Percentiles rank a stretch among this genome's conserved stretches.
Evolutionary conservation across 768 basidiomycete genomes (phyloP).

Genomic region (Thelephora ganbajun): DNA sequence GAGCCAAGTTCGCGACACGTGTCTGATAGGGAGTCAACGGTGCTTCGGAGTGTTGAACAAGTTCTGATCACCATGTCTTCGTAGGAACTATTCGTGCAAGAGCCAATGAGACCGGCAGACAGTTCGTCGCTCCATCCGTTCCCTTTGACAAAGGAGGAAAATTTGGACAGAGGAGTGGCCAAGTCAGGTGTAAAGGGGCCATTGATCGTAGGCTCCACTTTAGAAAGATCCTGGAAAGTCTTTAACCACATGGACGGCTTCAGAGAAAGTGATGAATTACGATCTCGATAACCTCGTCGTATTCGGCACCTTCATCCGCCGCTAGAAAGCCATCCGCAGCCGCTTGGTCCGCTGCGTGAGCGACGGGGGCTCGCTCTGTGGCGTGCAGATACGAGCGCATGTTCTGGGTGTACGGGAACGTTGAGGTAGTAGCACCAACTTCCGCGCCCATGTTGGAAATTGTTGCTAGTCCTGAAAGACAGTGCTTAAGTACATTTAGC

Average conservation of each 20-base stretch:
- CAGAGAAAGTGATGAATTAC: constrained; percentile 29
- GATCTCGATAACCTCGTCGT: constrained; percentile 90
- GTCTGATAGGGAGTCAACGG: constrained; percentile 35
- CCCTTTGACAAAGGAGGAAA: constrained; percentile 62
- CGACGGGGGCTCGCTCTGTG: constrained; percentile 79
- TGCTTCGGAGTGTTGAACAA: background rate
- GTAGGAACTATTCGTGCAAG: constrained; percentile 99
- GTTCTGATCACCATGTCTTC: constrained; percentile 67
- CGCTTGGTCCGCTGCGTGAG: constrained; percentile 75
- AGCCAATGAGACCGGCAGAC: constrained; percentile 86
- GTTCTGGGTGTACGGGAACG: constrained; percentile 85
- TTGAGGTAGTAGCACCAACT: constrained; percentile 99
- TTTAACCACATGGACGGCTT: background rate
- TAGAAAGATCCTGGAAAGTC: constrained; percentile 57
- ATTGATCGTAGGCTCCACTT: constrained; percentile 85
- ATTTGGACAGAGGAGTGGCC: constrained; percentile 85
- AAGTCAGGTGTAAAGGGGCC: constrained; percentile 98
- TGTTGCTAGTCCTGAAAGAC: constrained; percentile 62
- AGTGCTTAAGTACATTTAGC: background rate
- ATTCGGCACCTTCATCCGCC: constrained; percentile 81
- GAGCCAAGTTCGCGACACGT: constrained; percentile 79
- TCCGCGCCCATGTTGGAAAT: constrained; percentile 99
- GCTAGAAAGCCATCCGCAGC: constrained; percentile 62
- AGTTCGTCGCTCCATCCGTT: constrained; percentile 92
- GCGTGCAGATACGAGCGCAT: constrained; percentile 87